Conservation (phyloP, 225 moss, liverwort and hornwort species). For the Physcomitrellopsis africana region DNA sequence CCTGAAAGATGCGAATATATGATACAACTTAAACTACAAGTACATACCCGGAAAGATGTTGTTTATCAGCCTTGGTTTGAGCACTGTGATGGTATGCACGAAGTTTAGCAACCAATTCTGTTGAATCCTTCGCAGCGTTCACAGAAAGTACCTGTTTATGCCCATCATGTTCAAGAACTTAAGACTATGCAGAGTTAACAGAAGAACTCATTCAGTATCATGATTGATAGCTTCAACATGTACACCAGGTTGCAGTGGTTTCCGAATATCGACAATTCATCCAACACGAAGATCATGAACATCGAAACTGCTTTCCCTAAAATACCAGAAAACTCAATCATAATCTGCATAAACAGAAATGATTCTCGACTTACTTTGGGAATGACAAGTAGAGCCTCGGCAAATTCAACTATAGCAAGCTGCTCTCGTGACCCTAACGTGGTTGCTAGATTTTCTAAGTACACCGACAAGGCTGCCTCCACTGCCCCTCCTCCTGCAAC, state of each 20-base stretch:
- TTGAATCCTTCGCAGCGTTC: constrained; percentile 85
- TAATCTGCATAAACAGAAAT: not conserved
- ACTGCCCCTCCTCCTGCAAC: constrained; percentile 86
- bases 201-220: not conserved
- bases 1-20: too few relatives aligned
- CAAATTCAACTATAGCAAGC: constrained; percentile 86
- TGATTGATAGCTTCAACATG: too few relatives aligned
- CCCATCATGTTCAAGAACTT: not conserved
- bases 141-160: constrained; percentile 68
- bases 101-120: constrained; percentile 76
- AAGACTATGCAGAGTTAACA: too few relatives aligned
- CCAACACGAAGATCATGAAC: not conserved
- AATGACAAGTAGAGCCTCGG: constrained; percentile 83
- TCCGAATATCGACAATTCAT: not conserved
- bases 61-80: constrained; percentile 84
- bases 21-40: too few relatives aligned
- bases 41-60: constrained; percentile 72
- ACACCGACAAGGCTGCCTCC: constrained; percentile 76
- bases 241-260: too few relatives aligned
- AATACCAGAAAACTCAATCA: not conserved
- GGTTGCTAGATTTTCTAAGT: constrained; percentile 82
- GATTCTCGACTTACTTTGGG: constrained; percentile 49
- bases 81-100: constrained; percentile 78
- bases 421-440: constrained; percentile 84
- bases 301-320: not conserved